These are phyloP conservation scores for Pythium monospermum DNA, from an alignment of 352 stramenopile genomes.

Conservation along the genomic window DNA sequence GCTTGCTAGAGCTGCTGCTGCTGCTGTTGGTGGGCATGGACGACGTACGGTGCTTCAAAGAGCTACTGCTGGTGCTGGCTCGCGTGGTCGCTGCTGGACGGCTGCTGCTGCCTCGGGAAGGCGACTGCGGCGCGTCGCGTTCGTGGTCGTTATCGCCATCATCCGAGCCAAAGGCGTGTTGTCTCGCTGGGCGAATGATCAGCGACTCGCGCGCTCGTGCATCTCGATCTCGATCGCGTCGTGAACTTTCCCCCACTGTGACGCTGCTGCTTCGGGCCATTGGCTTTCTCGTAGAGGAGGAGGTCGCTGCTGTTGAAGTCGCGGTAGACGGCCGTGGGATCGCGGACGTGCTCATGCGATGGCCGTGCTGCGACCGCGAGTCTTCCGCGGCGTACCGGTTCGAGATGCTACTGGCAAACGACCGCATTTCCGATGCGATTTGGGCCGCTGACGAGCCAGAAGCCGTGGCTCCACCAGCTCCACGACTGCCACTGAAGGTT, in stretches of 20 bases:
- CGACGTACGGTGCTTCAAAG: slow-evolving; percentile 8
- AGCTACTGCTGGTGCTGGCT: slow-evolving; percentile 1
- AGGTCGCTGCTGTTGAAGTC: not conserved
- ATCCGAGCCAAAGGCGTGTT: slow-evolving; percentile 12
- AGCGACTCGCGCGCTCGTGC: slow-evolving; percentile 16
- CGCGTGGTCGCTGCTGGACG: not conserved
- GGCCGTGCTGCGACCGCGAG: not conserved
- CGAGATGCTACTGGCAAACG: slow-evolving; percentile 22
- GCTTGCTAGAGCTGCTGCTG: not conserved
- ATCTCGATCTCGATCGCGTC: too few relatives aligned
- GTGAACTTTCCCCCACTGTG: too few relatives aligned
- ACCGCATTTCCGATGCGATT: slow-evolving; percentile 23
- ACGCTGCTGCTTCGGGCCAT: slow-evolving; percentile 21
- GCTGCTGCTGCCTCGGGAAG: not conserved
- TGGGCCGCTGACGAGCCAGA: slow-evolving; percentile 13
- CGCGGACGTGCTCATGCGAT: slow-evolving; percentile 8
- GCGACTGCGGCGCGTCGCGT: too few relatives aligned
- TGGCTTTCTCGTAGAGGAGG: slow-evolving; percentile 2
- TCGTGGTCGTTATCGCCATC: slow-evolving; percentile 12
- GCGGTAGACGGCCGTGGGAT: slow-evolving; percentile 12
- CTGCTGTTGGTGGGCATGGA: slow-evolving; percentile 3
- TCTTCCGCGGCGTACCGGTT: slow-evolving; percentile 23
- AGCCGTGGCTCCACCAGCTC: too few relatives aligned
- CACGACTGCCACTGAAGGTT: too few relatives aligned
- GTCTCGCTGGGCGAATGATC: slow-evolving; percentile 15